Base-by-base conservation (phyloP, 805 yeast species). In the Sungouiozyma ichnusensis region DNA sequence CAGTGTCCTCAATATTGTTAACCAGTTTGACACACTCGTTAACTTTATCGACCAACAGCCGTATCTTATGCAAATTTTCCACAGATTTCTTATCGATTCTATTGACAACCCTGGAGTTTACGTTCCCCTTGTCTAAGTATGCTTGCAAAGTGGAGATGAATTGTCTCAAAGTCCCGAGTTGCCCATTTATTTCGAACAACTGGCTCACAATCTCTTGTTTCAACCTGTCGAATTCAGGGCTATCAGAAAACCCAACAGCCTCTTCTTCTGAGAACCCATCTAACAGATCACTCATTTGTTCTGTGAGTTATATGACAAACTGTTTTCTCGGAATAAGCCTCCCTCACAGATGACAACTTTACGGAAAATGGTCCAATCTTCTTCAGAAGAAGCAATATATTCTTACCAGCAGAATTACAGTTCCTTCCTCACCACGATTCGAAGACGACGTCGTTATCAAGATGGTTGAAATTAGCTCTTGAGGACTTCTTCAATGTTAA, bases 141-240 rank as follows among this genome's bases (percentile, higher is more conserved):
- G 43, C 49, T 37, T 44, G 48, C 19, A 68, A 52, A 4, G 67
- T 62, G 33, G 57, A 60, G 33, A 74, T 59, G 36, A 72, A 66
- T 45, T 76, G 75, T 40, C 68, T 64, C 33, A 78, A 54, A 1
- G 74, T 68, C 40, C 74, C 71, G 17, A 77, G 63, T 37, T 71
- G 66, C 24, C 77, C 73, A 50, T 77, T 74, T 36, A 77, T 64
- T 19, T 73, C 74, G 44, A 77, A 72, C 16, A 78, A 53, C 14
- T 64, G 62, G 27, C 66, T 66, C 2, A 78, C 66, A 17, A 75
- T 56, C 8, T 55, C 51, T 38, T 76, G 75, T 16, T 68, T 63
- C 14, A 68, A 53, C 5, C 49, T 44, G 40, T 74, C 78, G 52
- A 74, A 77, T 51, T 71, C 77, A 3, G 82, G 81, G 18, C 72